A percentile compares a stretch with the other conserved stretches of the same genome.
Evolutionary conservation across 208 protist genomes (phyloP).

Genomic region (Acanthamoeba divionensis): DNA sequence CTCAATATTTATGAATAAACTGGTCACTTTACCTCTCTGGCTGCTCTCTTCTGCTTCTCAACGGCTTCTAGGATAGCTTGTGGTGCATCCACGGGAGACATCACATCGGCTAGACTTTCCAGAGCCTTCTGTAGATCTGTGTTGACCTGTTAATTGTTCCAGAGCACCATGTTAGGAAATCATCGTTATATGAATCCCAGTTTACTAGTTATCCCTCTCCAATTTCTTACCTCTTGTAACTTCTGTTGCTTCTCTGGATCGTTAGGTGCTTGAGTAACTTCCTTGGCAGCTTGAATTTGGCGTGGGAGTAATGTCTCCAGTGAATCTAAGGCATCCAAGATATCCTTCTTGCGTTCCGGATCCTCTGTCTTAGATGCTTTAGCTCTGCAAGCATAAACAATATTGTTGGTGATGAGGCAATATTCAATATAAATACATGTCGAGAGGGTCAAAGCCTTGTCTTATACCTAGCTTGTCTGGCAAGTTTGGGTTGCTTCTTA

Average conservation of each 20-base stretch:
- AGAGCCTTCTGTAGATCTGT: neutral
- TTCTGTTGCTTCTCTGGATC: neutral
- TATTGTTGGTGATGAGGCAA: neutral
- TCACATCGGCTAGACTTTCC: neutral
- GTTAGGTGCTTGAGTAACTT: neutral
- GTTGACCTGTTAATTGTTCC: neutral
- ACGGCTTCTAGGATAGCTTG: neutral
- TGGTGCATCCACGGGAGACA: neutral
- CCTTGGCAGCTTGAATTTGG: slow-evolving; percentile 9
- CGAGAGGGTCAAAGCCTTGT: neutral
- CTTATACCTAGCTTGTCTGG: neutral
- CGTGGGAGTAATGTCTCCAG: neutral
- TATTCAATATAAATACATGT: neutral
- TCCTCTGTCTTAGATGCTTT: neutral
- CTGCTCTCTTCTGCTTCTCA: neutral
- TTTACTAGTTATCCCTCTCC: neutral
- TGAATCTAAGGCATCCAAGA: neutral
- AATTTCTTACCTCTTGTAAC: neutral
- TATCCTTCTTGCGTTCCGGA: neutral
- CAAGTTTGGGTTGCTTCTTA: slow-evolving; percentile 33
- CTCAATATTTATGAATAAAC: too few relatives aligned
- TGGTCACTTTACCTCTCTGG: neutral
- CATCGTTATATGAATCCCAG: neutral
- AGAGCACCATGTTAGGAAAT: neutral
- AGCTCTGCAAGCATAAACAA: too few relatives aligned